Base-by-base conservation (phyloP, 2,329 filamentous ascomycete species). In the Penicillium capsulatum region DNA sequence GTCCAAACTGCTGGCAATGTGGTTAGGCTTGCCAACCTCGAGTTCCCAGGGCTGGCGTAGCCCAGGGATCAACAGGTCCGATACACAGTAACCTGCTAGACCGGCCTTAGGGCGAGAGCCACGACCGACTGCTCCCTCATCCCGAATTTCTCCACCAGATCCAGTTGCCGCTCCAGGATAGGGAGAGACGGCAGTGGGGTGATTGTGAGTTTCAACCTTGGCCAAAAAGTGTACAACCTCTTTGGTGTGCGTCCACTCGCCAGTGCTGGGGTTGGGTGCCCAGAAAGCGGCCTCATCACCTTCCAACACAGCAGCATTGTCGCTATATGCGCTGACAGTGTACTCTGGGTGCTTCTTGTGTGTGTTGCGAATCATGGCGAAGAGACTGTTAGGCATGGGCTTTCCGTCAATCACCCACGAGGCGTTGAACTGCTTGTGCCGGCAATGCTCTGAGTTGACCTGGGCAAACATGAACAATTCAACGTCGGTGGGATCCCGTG, bases 391-490 rank as follows among this genome's bases (percentile, higher is more conserved):
- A 31, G 79, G 76, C 75, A 90, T 92, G 49, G 75, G 71, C 51
- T 84, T 74, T 36, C 90, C 90, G 63, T 98, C 90, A 55, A 98
- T 94, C 11, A 83, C 92, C 88, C 92, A 98, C 43, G 82, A 83
- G 17, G 92, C 90, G 66, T 98, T 98, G 77, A 98, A 98, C 56
- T 94, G 86, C 73, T 96, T 94, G 61, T 83, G 80, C 42, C 80
- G 70, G 60, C 80, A 95, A 67, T 97, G 91, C 74, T 98, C 92
- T 3, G 91, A 97, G 72, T 97, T 97, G 63, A 98, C 91, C 69
- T 98, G 92, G 11, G 91, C 91, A 65, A 97, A 98, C 92, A 97
- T 97, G 75, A 97, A 97, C 15, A 97, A 76, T 69, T 98, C 92
- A 31, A 97, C 86, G 63, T 97, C 92, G 45, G 89, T 83, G 1